Evolutionary conservation across 2,329 filamentous ascomycete genomes (phyloP).

Genomic region (Aspergillus ochraceoroseus): DNA sequence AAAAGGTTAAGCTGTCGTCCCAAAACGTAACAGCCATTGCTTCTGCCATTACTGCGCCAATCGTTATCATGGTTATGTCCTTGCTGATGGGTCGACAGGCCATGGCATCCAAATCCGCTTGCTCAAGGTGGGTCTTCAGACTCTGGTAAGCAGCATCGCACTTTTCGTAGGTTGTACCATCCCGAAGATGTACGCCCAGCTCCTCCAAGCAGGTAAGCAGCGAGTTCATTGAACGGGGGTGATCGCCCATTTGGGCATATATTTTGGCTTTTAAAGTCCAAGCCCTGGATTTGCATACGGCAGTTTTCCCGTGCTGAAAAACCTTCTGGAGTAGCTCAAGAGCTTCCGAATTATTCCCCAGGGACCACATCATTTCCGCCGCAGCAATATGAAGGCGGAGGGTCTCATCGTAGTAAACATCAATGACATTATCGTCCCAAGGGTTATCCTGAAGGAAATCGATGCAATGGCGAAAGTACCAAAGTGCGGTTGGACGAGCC

Average conservation of each 20-base stretch:
- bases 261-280: slow-evolving; percentile 80
- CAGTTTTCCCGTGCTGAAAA: slow-evolving; percentile 63
- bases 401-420: slow-evolving; percentile 82
- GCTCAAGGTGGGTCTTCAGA: slow-evolving; percentile 56
- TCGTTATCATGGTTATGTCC: slow-evolving; percentile 41
- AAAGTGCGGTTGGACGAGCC: slow-evolving; percentile 72
- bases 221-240: slow-evolving; percentile 61
- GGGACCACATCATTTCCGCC: slow-evolving; percentile 77
- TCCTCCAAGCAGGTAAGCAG: slow-evolving; percentile 67
- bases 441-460: slow-evolving; percentile 71
- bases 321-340: slow-evolving; percentile 64
- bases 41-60: slow-evolving; percentile 55
- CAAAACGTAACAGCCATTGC: slow-evolving; percentile 57
- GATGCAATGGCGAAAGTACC: slow-evolving; percentile 74
- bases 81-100: slow-evolving; percentile 40
- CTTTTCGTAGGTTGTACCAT: slow-evolving; percentile 65
- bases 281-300: slow-evolving; percentile 75
- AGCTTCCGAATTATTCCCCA: slow-evolving; percentile 65
- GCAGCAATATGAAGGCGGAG: slow-evolving; percentile 71
- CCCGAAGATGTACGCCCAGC: slow-evolving; percentile 62
- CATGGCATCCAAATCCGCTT: slow-evolving; percentile 48
- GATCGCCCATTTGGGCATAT: slow-evolving; percentile 68
- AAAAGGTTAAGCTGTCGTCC: slow-evolving; percentile 57
- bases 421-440: slow-evolving; percentile 65
- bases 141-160: slow-evolving; percentile 71